Conservation (phyloP, 139 green algal species). For the Raphidocelis subcapitata region DNA sequence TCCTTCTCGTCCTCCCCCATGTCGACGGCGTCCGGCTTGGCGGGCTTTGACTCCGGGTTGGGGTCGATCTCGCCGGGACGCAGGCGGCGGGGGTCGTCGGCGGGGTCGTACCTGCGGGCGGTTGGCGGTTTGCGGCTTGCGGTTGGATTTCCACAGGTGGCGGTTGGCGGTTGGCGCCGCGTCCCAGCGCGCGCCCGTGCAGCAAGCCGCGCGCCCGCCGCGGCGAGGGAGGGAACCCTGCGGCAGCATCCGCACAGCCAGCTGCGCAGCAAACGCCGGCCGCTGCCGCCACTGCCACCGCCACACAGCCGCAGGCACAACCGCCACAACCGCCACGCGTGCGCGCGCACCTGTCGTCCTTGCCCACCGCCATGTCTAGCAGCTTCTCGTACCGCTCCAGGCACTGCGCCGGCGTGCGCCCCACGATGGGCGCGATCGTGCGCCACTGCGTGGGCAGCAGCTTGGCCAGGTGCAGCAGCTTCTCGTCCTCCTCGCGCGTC, state of each 20-base stretch:
- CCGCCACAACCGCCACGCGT: no score
- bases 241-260: not conserved
- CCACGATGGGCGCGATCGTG: constrained; percentile 98
- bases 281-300: no score
- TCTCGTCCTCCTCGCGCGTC: constrained; percentile 99
- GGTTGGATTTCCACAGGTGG: no score
- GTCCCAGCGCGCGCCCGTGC: no score
- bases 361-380: constrained; percentile 50
- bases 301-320: no score
- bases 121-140: no score
- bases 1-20: constrained; percentile 99
- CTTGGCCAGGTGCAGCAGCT: constrained; percentile 99
- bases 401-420: constrained; percentile 94
- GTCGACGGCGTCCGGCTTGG: constrained; percentile 93
- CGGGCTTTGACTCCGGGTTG: constrained; percentile 95
- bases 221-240: not conserved
- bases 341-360: constrained; percentile 13
- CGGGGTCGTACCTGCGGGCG: constrained; percentile 68
- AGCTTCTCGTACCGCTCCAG: constrained; percentile 86
- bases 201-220: no score
- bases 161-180: no score
- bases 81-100: constrained; percentile 91
- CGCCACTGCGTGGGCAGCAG: constrained; percentile 99
- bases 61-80: constrained; percentile 98
- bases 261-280: not conserved